phyloP scores from a whole-genome alignment of 352 stramenopile species.

The Phytophthora pinifolia region DNA sequence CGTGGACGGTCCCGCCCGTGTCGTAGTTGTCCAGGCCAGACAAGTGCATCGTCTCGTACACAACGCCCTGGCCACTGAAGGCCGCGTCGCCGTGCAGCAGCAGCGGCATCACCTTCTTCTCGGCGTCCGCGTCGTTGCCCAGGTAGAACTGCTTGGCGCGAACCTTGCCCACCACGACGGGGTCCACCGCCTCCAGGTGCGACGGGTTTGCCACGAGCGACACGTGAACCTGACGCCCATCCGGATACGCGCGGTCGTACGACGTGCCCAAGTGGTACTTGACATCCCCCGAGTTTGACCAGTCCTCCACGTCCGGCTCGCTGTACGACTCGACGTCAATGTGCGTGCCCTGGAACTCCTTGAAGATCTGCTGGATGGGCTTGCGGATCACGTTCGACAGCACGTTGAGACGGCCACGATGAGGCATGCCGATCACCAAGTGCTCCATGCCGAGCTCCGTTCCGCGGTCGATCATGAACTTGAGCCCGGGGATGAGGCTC shows the following conservation, averaged over 20 bases:
- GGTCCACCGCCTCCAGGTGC: slow-evolving; percentile 97
- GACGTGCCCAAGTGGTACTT: slow-evolving; percentile 99
- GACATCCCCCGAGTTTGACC: slow-evolving; percentile 94
- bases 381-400: slow-evolving; percentile 98
- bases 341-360: slow-evolving; percentile 95
- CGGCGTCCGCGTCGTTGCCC: slow-evolving; percentile 86
- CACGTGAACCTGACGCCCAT: slow-evolving; percentile 94
- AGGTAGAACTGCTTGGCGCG: slow-evolving; percentile 97
- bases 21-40: slow-evolving; percentile 92
- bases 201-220: slow-evolving; percentile 97
- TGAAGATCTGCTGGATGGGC: slow-evolving; percentile 97
- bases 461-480: slow-evolving; percentile 95
- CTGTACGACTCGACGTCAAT: slow-evolving; percentile 92
- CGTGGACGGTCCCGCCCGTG: slow-evolving; percentile 96
- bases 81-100: slow-evolving; percentile 97
- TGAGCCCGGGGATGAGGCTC: slow-evolving; percentile 94
- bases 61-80: slow-evolving; percentile 95
- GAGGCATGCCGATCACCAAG: slow-evolving; percentile 98
- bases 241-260: slow-evolving; percentile 95
- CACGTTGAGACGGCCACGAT: slow-evolving; percentile 96
- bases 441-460: slow-evolving; percentile 95
- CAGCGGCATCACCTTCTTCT: slow-evolving; percentile 92
- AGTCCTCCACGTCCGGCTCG: slow-evolving; percentile 79
- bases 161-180: slow-evolving; percentile 94
- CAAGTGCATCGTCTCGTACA: slow-evolving; percentile 99